Percentiles rank a stretch among this genome's conserved stretches.
These are phyloP conservation scores for Cladorrhinum samala DNA, from an alignment of 495 filamentous ascomycete genomes.

Conservation along the genomic window DNA sequence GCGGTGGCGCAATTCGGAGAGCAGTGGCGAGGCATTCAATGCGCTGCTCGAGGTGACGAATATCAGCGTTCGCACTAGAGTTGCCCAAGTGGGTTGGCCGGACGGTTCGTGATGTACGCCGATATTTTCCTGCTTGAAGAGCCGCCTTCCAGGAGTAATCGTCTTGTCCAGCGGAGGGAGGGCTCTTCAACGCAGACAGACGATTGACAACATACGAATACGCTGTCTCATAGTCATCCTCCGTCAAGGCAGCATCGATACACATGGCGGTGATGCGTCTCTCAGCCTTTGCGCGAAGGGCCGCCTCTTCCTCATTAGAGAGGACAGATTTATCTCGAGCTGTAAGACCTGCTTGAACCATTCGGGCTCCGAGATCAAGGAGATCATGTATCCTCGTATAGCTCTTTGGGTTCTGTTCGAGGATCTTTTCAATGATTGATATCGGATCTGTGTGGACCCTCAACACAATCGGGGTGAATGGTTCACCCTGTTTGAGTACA, in stretches of 20 bases:
- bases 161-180: slow-evolving; percentile 41
- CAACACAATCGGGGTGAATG: slow-evolving; percentile 85
- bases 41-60: slow-evolving; percentile 70
- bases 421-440: slow-evolving; percentile 73
- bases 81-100: slow-evolving; percentile 49
- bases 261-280: slow-evolving; percentile 80
- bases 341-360: slow-evolving; percentile 66
- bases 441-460: slow-evolving; percentile 82
- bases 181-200: slow-evolving; percentile 27
- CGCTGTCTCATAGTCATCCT: slow-evolving; percentile 93
- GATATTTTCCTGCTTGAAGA: slow-evolving; percentile 78
- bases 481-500: slow-evolving; percentile 83
- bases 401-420: slow-evolving; percentile 78
- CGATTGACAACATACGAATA: slow-evolving; percentile 88
- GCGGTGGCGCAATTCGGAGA: slow-evolving; percentile 70
- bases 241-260: slow-evolving; percentile 74
- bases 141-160: slow-evolving; percentile 91
- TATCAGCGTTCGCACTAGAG: slow-evolving; percentile 45
- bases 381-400: slow-evolving; percentile 87
- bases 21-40: slow-evolving; percentile 87
- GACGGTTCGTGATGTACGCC: slow-evolving; percentile 40
- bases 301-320: slow-evolving; percentile 24
- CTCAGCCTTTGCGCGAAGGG: slow-evolving; percentile 38
- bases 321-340: slow-evolving; percentile 16
- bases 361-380: slow-evolving; percentile 66